Percentiles rank a stretch among this genome's conserved stretches.
Evolutionary conservation across 2,329 filamentous ascomycete species (phyloP).

Genomic region (Arthroderma sp.): DNA sequence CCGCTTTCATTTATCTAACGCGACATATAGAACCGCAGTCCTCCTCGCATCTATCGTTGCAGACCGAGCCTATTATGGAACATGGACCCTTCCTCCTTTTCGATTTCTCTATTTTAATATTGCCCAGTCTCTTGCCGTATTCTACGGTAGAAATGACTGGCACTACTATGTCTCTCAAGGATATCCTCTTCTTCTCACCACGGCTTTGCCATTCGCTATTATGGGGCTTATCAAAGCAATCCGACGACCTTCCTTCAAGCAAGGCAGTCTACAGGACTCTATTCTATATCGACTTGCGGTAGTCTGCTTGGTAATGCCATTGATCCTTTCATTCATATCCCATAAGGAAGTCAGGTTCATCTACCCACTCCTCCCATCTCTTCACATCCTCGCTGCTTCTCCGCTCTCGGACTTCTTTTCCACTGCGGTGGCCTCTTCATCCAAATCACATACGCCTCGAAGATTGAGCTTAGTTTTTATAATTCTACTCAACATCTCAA

Average conservation of each 20-base stretch:
- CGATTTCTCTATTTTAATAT: conserved; percentile 88
- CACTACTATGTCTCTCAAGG: conserved; percentile 92
- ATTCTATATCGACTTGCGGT: conserved; percentile 44
- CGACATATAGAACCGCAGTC: conserved; percentile 25
- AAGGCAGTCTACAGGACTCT: conserved; percentile 11
- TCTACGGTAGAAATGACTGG: conserved; percentile 81
- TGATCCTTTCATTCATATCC: conserved; percentile 60
- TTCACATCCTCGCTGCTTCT: conserved; percentile 67
- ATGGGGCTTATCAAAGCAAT: conserved; percentile 46
- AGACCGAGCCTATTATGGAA: conserved; percentile 67
- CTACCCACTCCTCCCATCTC: conserved; percentile 75
- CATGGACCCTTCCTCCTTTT: conserved; percentile 79
- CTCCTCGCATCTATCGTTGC: conserved; percentile 51
- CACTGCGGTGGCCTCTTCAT: conserved; percentile 24
- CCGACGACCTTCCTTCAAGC: conserved; percentile 21
- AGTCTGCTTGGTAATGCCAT: conserved; percentile 46
- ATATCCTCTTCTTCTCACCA: conserved; percentile 72
- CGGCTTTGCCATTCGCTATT: conserved; percentile 63
- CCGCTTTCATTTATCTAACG: not conserved
- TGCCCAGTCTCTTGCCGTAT: conserved; percentile 70
- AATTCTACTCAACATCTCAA: conserved; percentile 52
- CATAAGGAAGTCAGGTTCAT: conserved; percentile 98
- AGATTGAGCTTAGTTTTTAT: conserved; percentile 42
- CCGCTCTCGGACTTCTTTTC: conserved; percentile 54
- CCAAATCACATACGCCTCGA: conserved; percentile 31